Base-by-base conservation (phyloP, 345 rosid species). In the Jatropha curcas region DNA sequence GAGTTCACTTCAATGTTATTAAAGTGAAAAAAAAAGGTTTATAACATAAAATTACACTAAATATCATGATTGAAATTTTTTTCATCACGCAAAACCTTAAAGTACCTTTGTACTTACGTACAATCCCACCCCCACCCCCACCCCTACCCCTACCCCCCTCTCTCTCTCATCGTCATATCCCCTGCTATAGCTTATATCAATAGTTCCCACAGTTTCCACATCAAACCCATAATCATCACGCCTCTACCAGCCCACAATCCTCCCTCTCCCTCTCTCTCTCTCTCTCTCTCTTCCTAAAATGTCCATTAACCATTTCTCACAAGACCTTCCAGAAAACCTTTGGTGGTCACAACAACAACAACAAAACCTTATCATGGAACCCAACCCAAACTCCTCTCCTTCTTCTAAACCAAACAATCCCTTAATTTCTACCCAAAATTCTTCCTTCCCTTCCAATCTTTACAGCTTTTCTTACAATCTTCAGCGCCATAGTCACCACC, bases 281-380 rank as follows among this genome's bases (percentile, higher is more conserved):
- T 35, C 53, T 16, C 74, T 31, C 58, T 31, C 65, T 33, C 51
- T 20, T 39, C 33, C 35, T 52, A 52, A 46, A 60, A 86, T 86
- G 92, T 80, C 89, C 74, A 76, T 84, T 65, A 84, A 84, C 78
- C 88, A 82, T 33, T 79, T 82, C 78, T 70, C 89, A 34, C 53
- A 73, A 45, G 88, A 82, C 73, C 64, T 80, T 30, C 78, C 74
- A 68, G 78, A 79, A 79, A 58, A 84, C 24, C 67, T 82, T 59
- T 74, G 84, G 84, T 79, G 87, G 85, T 72, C 82, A 22, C 88
- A 79, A 19, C 77, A 52, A 24, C 77, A 67, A 24, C 84, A 80
- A 24, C 80, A 79, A 19, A 80, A 81, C 24, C 76, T 59, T 34
- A 31, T 63, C 60, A 83, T 66, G 63, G 76, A 64, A 31, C 76